Evolutionary conservation across 2,329 filamentous ascomycete genomes (phyloP).

Genomic region (Thielaviopsis populi): DNA sequence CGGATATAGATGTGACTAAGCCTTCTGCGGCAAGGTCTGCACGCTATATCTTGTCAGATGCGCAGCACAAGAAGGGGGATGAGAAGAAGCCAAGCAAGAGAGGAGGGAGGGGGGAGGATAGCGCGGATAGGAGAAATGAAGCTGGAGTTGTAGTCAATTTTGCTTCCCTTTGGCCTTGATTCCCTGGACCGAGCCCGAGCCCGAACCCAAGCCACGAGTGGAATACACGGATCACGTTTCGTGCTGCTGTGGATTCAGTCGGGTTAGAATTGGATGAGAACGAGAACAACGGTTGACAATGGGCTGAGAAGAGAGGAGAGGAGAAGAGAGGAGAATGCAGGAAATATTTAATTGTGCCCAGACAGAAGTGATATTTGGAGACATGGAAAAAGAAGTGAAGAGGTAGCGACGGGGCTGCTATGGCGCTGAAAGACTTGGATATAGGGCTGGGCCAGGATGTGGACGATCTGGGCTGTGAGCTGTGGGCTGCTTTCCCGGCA

Average conservation of each 20-base stretch:
- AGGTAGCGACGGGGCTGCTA: no score
- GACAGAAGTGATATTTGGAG: not conserved
- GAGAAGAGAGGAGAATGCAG: slow-evolving; percentile 1
- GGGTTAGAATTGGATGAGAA: no score
- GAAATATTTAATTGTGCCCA: not conserved
- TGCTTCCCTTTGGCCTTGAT: not conserved
- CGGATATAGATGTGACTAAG: not conserved
- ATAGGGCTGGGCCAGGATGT: no score
- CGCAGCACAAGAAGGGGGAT: not conserved
- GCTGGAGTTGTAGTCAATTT: not conserved
- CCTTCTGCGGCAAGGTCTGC: not conserved
- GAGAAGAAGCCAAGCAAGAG: not conserved
- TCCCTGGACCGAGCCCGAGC: not conserved
- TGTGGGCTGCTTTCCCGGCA: no score
- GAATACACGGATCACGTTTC: no score
- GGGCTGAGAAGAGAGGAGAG: not conserved
- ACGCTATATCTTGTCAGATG: not conserved
- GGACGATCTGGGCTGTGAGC: no score
- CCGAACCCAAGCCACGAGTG: no score
- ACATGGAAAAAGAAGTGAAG: no score
- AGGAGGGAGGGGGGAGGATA: not conserved
- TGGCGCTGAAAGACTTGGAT: no score
- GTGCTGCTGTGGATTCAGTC: no score
- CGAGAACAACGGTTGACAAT: no score
- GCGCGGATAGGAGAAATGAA: not conserved